Evolutionary conservation across 257 asterid genomes (phyloP).

Genomic region (Perilla frutescens): DNA sequence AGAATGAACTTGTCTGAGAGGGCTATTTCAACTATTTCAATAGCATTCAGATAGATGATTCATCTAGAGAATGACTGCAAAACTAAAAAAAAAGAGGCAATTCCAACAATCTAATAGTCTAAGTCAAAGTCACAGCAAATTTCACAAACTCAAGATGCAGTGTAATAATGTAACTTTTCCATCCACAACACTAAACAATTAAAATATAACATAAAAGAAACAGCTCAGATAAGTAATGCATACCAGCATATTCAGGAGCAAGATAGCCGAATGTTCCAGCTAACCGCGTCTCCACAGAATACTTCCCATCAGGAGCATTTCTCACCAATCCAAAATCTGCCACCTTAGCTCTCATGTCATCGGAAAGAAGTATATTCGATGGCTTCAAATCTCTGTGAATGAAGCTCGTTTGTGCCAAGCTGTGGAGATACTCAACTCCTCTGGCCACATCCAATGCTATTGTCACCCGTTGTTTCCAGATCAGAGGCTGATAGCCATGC

Average conservation of each 20-base stretch:
- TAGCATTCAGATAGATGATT: too few relatives aligned
- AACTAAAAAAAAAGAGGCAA: background rate
- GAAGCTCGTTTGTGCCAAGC: conserved; percentile 94
- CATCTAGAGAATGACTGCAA: background rate
- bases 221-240: conserved; percentile 25
- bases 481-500: conserved; percentile 58
- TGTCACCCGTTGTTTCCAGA: conserved; percentile 89
- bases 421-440: conserved; percentile 93
- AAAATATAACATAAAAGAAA: background rate
- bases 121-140: background rate
- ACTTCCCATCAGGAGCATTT: conserved; percentile 93
- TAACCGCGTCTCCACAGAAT: conserved; percentile 89
- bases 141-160: background rate
- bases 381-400: conserved; percentile 95
- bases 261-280: conserved; percentile 98
- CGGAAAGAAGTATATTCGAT: conserved; percentile 83
- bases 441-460: conserved; percentile 91
- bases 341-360: conserved; percentile 96
- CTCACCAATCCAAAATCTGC: conserved; percentile 94
- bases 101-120: background rate
- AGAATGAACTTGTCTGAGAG: too few relatives aligned
- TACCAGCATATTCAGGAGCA: conserved; percentile 98
- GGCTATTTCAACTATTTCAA: too few relatives aligned
- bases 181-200: conserved; percentile 2
- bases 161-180: background rate